Evolutionary conservation across 345 rosid genomes (phyloP).

Genomic region (Leavenworthia alabamica): DNA sequence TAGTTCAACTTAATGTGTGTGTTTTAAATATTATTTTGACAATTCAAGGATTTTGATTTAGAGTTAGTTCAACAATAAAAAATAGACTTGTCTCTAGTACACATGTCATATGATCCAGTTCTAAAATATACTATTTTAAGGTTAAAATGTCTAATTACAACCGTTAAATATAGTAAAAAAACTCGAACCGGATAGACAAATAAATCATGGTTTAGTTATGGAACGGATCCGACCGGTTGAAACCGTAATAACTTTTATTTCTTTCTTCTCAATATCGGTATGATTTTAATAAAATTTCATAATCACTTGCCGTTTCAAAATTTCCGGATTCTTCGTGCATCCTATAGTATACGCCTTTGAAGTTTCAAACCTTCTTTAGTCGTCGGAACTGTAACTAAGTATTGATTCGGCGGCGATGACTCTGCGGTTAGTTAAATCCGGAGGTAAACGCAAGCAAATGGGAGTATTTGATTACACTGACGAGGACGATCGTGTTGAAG

Average conservation of each 20-base stretch:
- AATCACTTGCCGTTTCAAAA: background rate
- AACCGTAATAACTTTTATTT: background rate
- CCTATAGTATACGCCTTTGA: background rate
- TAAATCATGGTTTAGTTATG: background rate
- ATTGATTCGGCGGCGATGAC: conserved; percentile 24
- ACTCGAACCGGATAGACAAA: background rate
- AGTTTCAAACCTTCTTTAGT: background rate
- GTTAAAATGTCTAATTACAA: background rate
- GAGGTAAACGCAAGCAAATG: conserved; percentile 11
- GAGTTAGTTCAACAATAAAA: conserved; percentile 19
- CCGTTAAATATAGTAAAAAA: background rate
- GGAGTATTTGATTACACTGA: conserved; percentile 38
- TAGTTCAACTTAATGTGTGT: conserved; percentile 20
- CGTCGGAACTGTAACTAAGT: background rate
- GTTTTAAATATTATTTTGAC: background rate
- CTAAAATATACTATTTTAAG: background rate
- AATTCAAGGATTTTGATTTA: background rate
- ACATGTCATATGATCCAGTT: background rate
- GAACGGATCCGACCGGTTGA: background rate
- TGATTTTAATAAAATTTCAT: background rate
- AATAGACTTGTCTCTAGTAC: background rate
- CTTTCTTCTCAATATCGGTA: background rate
- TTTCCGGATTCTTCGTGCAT: background rate
- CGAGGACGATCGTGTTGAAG: conserved; percentile 38
- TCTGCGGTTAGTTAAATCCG: conserved; percentile 19